phyloP scores from a whole-genome alignment of 345 rosid species.

The Salix suchowensis region DNA sequence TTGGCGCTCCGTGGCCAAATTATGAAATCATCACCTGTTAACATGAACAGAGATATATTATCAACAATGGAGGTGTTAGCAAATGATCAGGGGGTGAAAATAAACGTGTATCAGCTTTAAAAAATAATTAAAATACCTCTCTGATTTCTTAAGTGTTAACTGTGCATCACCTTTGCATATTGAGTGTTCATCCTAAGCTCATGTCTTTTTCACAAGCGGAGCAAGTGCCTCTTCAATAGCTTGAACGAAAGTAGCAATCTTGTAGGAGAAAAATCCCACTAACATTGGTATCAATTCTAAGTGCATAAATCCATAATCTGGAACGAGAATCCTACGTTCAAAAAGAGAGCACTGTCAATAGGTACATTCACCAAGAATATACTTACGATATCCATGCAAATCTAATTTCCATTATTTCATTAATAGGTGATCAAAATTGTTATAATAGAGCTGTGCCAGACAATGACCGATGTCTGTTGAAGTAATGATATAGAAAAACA shows the following conservation, averaged over 20 bases:
- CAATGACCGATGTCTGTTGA: no score
- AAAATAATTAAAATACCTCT: not conserved
- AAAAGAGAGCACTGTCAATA: constrained; percentile 12
- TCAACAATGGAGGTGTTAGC: no score
- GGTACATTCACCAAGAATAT: not conserved
- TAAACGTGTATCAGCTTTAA: not conserved
- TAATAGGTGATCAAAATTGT: no score
- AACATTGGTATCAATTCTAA: constrained; percentile 84
- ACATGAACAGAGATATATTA: not conserved
- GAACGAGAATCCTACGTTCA: constrained; percentile 70
- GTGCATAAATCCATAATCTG: constrained; percentile 70
- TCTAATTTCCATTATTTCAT: not conserved
- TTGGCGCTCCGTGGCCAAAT: no score
- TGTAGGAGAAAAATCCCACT: constrained; percentile 91
- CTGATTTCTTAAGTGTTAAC: not conserved
- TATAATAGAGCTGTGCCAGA: no score
- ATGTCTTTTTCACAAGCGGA: constrained; percentile 30
- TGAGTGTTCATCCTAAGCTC: constrained; percentile 6
- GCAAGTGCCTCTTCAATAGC: constrained; percentile 69
- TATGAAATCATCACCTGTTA: not conserved
- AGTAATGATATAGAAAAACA: no score
- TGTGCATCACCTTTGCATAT: not conserved
- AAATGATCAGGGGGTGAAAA: not conserved
- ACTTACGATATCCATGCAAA: not conserved
- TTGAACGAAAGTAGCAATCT: constrained; percentile 83